Evolutionary conservation across 371 early-diverging fungal genomes (phyloP), one percentile per base, ranked within the genome.

Genomic region (Lichtheimia ornata): DNA sequence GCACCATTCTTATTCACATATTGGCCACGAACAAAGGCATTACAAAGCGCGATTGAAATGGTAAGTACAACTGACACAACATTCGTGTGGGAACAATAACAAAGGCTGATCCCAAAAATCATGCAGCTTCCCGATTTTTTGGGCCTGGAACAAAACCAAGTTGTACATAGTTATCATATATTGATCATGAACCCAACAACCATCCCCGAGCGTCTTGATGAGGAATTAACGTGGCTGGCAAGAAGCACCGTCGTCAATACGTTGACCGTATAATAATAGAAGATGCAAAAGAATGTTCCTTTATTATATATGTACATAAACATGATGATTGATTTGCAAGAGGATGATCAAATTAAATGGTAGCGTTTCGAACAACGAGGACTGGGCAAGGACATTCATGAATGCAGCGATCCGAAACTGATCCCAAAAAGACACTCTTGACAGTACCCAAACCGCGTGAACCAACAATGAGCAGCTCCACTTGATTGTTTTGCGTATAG

Each of bases 301-400:
- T 47, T 47, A 47, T 47, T 47, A 18, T 18, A 18, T 18, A 47
- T 47, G 47, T 47, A 47, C 22, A 47, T 47, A 18, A 47, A 14
- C 4, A 22, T 22, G 22, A 22, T 22, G 22, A 27, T 51, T 18
- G 13, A 51, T 51, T 51, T n/a, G 14, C 25, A 40, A 35, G 35
- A 20, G 14, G 40, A 27, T 14, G 44, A 11, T 53, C 18, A 24
- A n/a, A 45, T 73, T 73, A 80, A 58, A 80, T 70, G 24, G 76
- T 73, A 14, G 81, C 59, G 52, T 81, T 70, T 18, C 81, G 72
- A 0, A 81, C 81, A 49, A 81, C 81, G 15, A 81, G 63, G 1
- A 81, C 81, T 51, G 81, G 81, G 50, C 81, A 81, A 35, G 78
- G 79, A 27, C 79, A 81, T 59, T 72, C 70, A 42, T 79, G 75